Base-by-base conservation (phyloP, 345 rosid genomes). In the Lepidium africanum region DNA sequence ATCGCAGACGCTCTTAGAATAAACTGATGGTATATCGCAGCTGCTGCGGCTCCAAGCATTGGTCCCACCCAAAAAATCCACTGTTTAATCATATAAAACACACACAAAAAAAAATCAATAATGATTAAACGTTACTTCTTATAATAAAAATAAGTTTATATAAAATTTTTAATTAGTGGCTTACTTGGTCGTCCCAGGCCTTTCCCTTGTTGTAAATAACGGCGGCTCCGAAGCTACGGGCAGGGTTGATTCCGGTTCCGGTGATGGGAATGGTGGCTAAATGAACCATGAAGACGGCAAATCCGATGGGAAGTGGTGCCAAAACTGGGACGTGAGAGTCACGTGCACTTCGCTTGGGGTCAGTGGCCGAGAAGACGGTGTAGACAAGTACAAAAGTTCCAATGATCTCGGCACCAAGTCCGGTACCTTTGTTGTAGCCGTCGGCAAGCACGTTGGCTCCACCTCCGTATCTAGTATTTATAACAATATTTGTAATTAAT, bases 21-120 rank as follows among this genome's bases (percentile, higher is more conserved):
- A 61, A 16, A 84, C 65, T 89, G 89, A 78, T 89, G 89, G 76
- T 89, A 92, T 53, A 92, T 54, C 15, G 98, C 89, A 72, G 98
- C 98, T 23, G 77, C 50, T 3, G 80, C 81, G 40, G 98, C 98
- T 69, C 98, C 98, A 41, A 89, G 55, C 72, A 92, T 87, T 5
- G 98, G 98, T 55, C 96, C 98, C 50, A 92, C 98, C 98, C 98
- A 89, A 82, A 92, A 92, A 3, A 92, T 87, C 98, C 98, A 89
- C 92, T 92, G 87, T 9, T 30, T 41, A 39, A 73, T 58, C 4
- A 12, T 7, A 57, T 6, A 3, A 43, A 45, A 8, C n/a, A n/a
- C n/a, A n/a, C n/a, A n/a, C n/a, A n/a, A n/a, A n/a, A n/a, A n/a
- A 41, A 11, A 30, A 47, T 0, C 19, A 3, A 7, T 2, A 16